Conservation (phyloP, 2,329 filamentous ascomycete species). For the Ustulina deusta region DNA sequence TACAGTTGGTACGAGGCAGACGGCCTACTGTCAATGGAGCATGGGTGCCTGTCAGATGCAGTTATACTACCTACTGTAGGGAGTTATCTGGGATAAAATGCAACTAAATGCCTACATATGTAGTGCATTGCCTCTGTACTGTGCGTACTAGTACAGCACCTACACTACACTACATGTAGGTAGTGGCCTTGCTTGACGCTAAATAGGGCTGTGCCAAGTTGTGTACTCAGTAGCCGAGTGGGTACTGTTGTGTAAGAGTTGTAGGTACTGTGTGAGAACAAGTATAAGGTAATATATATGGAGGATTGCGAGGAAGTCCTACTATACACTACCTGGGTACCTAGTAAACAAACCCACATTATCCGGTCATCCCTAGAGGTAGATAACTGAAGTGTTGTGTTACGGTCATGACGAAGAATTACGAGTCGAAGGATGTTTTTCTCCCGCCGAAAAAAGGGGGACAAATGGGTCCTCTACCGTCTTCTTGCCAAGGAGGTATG, state of each 20-base stretch:
- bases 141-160: no score
- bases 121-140: no score
- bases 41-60: slow-evolving; percentile 28
- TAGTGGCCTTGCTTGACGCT: slow-evolving; percentile 8
- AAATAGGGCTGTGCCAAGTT: slow-evolving; percentile 5
- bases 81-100: slow-evolving; percentile 21
- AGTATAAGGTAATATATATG: slow-evolving; percentile 7
- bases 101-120: no score
- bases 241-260: slow-evolving; percentile 13
- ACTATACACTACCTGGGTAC: no score
- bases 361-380: slow-evolving; percentile 4
- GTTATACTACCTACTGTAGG: not conserved
- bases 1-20: not conserved
- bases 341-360: slow-evolving; percentile 3
- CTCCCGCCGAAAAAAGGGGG: slow-evolving; percentile 25
- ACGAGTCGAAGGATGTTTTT: slow-evolving; percentile 30
- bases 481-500: slow-evolving; percentile 7
- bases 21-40: not conserved
- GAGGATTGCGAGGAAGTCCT: not conserved
- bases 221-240: not conserved
- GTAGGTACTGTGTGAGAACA: not conserved
- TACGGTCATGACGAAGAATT: slow-evolving; percentile 34
- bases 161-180: not conserved
- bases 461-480: slow-evolving; percentile 1
- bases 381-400: slow-evolving; percentile 1